Base-by-base conservation (phyloP, 352 stramenopile genomes). In the Pythium biforme region DNA sequence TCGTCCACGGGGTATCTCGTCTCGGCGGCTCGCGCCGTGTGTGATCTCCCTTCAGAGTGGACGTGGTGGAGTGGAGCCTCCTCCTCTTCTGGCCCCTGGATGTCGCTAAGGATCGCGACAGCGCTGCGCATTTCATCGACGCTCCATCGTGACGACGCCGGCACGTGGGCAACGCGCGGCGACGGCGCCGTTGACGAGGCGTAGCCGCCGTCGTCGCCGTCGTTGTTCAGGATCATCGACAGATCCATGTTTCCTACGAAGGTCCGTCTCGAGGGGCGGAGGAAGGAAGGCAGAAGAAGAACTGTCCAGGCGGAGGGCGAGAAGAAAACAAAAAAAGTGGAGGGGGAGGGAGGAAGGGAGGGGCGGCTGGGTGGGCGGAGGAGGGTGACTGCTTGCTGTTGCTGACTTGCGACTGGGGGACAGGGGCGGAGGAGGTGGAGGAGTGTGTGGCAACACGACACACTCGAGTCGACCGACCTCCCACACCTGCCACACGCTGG, bases 101-200 rank as follows among this genome's bases (percentile, higher is more conserved):
- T 84, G 67, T 88, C 81, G 60, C 83, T 78, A 27, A 88, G 72
- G 65, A 88, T 86, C 53, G 74, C 69, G 45, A 89, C 80, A 51
- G 77, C 77, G 64, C 73, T 83, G 50, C 77, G 76, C 62, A 86
- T 75, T 62, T 88, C 80, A 56, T 83, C 73, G 22, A 71, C 46
- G 47, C 71, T 83, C 74, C 74, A 86, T 8, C 55, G 65, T 6
- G 62, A 55, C 9, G 59, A 63, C 48, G 48, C 54, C 14, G 59
- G 33, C 20, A 65, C 51, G 54, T 59, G 34, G 11, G 54, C 3
- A 9, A 9, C 34, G 4, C 34, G 49, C 37, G 55, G 39, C 4
- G 66, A 59, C 19, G 54, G 52, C 34, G 39, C 27, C 41, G 53
- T 33, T 4, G 52, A 60, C 34, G 55, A 55, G 23, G 59, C 60